These are phyloP conservation scores for Psilocybe azurescens DNA, from an alignment of 768 basidiomycete genomes.

Conservation along the genomic window DNA sequence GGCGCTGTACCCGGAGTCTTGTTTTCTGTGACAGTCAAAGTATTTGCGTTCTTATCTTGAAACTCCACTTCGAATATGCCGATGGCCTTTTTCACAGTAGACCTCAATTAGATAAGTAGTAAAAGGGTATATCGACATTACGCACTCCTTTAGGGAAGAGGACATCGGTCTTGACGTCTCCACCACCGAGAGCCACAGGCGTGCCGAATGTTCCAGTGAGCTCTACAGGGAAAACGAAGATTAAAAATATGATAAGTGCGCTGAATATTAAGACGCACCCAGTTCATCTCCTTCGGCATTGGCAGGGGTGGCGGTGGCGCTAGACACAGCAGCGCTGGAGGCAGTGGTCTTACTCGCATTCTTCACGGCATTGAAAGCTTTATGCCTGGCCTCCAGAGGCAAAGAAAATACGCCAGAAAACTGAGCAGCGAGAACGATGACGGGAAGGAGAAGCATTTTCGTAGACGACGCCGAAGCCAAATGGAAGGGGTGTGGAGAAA, in stretches of 20 bases:
- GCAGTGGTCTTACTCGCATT: background rate
- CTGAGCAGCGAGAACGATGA: background rate
- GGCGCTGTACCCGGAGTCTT: conserved; percentile 13
- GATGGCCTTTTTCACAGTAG: background rate
- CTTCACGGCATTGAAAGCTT: background rate
- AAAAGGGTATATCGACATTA: background rate
- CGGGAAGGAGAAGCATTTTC: background rate
- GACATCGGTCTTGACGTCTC: conserved; percentile 14
- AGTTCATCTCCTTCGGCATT: background rate
- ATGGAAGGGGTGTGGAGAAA: background rate
- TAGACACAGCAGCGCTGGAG: background rate
- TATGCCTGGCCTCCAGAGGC: background rate
- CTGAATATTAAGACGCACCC: background rate
- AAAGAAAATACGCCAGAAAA: background rate
- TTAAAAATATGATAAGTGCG: background rate
- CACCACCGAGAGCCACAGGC: conserved; percentile 12
- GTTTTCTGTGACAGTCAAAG: conserved; percentile 19
- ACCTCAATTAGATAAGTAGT: no score
- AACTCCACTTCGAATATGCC: conserved; percentile 18
- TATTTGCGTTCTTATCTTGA: conserved; percentile 17
- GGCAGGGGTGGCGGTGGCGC: background rate
- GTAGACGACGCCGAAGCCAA: background rate
- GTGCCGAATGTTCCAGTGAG: conserved; percentile 9
- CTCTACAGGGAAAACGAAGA: background rate
- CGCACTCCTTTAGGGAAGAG: conserved; percentile 13